phyloP scores from a whole-genome alignment of 345 rosid species.

The Salix koriyanagi region DNA sequence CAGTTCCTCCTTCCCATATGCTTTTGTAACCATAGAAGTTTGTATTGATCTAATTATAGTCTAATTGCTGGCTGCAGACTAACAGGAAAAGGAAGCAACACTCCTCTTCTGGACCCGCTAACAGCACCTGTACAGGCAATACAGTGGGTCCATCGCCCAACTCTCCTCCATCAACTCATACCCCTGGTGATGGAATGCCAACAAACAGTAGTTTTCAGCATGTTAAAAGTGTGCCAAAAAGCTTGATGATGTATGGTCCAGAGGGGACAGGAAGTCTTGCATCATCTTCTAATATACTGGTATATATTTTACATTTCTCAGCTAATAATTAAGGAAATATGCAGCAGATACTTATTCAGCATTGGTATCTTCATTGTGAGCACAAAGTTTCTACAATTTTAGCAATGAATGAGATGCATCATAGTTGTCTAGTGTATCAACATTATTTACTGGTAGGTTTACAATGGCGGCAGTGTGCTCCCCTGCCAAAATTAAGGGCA shows the following conservation, averaged over 20 bases:
- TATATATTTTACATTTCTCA: conserved; percentile 17
- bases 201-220: conserved; percentile 41
- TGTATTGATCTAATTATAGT: conserved; percentile 7
- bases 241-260: conserved; percentile 37
- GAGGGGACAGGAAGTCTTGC: conserved; percentile 42
- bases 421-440: not conserved
- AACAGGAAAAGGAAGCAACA: conserved; percentile 59
- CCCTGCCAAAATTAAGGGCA: too few species aligned
- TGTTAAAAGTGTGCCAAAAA: conserved; percentile 37
- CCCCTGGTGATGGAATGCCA: conserved; percentile 58
- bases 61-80: conserved; percentile 28
- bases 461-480: too few species aligned
- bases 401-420: not conserved
- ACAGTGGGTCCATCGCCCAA: conserved; percentile 54
- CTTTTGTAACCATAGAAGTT: not conserved
- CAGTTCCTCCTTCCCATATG: not conserved
- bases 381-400: not conserved
- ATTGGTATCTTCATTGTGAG: not conserved
- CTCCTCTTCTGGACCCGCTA: conserved; percentile 62
- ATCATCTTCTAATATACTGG: conserved; percentile 52
- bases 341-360: not conserved
- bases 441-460: too few species aligned
- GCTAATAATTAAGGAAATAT: conserved; percentile 1
- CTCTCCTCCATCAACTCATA: conserved; percentile 67
- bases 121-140: conserved; percentile 62